Percentiles rank a stretch among this genome's conserved stretches.
Conservation (phyloP, 2,329 filamentous ascomycete species). For the Seiridium unicorne region DNA sequence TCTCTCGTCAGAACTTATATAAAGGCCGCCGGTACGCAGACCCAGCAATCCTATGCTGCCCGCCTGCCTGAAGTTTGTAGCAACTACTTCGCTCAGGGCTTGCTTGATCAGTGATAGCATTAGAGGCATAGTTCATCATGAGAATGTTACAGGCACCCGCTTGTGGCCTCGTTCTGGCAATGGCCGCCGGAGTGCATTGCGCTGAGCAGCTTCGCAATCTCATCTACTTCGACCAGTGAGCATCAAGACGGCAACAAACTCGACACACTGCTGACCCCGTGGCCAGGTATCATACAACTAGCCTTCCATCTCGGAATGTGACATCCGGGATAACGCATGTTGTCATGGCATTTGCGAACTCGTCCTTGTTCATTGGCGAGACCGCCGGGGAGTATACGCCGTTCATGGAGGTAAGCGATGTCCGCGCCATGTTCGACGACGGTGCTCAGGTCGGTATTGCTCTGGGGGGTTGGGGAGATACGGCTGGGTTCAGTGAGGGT, state of each 20-base stretch:
- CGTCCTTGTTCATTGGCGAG: constrained; percentile 23
- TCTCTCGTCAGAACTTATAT: too few species aligned
- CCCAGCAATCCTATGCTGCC: too few species aligned
- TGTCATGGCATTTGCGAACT: constrained; percentile 25
- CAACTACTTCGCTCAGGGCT: too few species aligned
- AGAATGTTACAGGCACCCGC: too few species aligned
- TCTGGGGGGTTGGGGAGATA: constrained; percentile 75
- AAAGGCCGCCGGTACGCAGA: too few species aligned
- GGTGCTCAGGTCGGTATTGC: constrained; percentile 66
- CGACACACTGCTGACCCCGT: neutral
- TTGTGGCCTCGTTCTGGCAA: neutral
- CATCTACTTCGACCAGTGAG: constrained; percentile 15
- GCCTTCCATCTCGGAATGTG: constrained; percentile 7
- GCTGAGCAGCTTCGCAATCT: constrained; percentile 8
- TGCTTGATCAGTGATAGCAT: too few species aligned
- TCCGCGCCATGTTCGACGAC: constrained; percentile 45
- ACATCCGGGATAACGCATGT: constrained; percentile 27
- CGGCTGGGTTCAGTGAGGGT: constrained; percentile 58
- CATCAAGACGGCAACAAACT: too few species aligned
- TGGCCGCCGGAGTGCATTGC: neutral
- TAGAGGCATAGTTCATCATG: too few species aligned
- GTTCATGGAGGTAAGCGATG: constrained; percentile 19
- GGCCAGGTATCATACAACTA: constrained; percentile 12
- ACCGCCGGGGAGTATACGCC: constrained; percentile 19
- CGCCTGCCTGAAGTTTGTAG: too few species aligned